Evolutionary conservation across 352 stramenopile genomes (phyloP), one percentile per base, ranked within the genome.

Genomic region (Phytophthora macrochlamydospora): DNA sequence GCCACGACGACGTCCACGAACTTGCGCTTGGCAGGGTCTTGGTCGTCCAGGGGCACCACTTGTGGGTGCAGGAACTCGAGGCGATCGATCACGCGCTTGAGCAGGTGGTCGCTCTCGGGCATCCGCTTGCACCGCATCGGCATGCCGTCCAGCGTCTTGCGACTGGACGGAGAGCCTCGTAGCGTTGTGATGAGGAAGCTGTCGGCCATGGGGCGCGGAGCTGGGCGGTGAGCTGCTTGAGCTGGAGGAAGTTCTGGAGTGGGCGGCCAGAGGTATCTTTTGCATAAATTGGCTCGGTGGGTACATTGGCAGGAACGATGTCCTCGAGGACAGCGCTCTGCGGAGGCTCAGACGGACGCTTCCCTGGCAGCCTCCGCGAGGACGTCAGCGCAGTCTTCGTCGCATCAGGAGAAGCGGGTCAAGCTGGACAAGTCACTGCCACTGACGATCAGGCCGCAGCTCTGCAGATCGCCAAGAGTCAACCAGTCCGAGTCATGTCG

Each of bases 21-120:
- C 37, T 64, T 55, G 14, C 14, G 58, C 3, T 59, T 51, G 59
- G 89, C 71, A 2, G 92, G 58, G 53, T 89, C 91, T 8, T 55
- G 33, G 3, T 86, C 53, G 2, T 79, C 84, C 9, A 65, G 28
- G 38, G 57, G 24, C 0, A 49, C 40, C 29, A 71, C 58, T 0
- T 2, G 31, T 5, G 59, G 40, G 46, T 72, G 65, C 4, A 72
- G 59, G 13, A 53, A 35, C n/a, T 64, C 11, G 3, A 72, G 59
- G 7, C 52, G 65, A 2, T 53, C 28, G 9, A 56, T 14, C 11
- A 72, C 52, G 1, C 28, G 28, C 1, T 11, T 4, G 6, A 14
- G 51, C 7, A 64, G 52, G 2, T 44, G 4, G 33, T 63, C 53
- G n/a, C 30, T 56, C 65, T 72, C 65, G 1, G 59, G 58, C 52